A percentile compares a stretch with the other conserved stretches of the same genome.
Conservation (phyloP, 148 eudicot species). For the Chenopodium berlandieri region DNA sequence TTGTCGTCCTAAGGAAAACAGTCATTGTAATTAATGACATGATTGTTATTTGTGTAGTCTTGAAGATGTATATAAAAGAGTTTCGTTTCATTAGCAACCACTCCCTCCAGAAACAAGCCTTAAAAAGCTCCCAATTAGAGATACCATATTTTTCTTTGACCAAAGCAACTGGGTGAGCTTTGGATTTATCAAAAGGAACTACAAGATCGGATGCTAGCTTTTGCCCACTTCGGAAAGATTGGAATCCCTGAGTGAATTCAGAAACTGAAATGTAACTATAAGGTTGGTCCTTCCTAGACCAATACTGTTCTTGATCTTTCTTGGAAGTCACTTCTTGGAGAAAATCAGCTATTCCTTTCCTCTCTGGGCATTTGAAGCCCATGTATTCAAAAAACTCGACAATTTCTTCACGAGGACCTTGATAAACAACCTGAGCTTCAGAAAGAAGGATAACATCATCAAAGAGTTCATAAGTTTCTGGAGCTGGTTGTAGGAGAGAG, state of each 20-base stretch:
- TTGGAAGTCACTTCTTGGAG: conserved; percentile 82
- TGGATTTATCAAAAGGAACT: conserved; percentile 57
- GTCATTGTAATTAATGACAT: conserved; percentile 58
- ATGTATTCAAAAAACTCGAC: conserved; percentile 58
- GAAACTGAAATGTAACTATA: conserved; percentile 48
- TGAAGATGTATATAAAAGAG: conserved; percentile 61
- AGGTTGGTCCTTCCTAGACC: conserved; percentile 43
- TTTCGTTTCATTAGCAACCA: conserved; percentile 74
- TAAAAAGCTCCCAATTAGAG: conserved; percentile 52
- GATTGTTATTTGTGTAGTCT: conserved; percentile 63
- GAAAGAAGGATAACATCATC: conserved; percentile 74
- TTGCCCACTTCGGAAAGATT: conserved; percentile 49
- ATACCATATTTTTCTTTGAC: conserved; percentile 58
- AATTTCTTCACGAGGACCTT: conserved; percentile 64
- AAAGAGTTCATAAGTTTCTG: conserved; percentile 68
- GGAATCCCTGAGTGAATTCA: conserved; percentile 51
- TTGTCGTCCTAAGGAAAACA: conserved; percentile 59
- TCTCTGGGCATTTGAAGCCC: conserved; percentile 72
- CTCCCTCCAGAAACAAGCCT: conserved; percentile 71
- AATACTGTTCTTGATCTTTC: conserved; percentile 80
- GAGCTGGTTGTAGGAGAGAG: conserved; percentile 77
- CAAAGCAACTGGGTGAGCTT: conserved; percentile 61
- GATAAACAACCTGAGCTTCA: conserved; percentile 72
- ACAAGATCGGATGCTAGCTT: conserved; percentile 41
- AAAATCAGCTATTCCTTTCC: conserved; percentile 86